Evolutionary conservation across 257 asterid genomes (phyloP).

Genomic region (Nicotiana tomentosiformis): DNA sequence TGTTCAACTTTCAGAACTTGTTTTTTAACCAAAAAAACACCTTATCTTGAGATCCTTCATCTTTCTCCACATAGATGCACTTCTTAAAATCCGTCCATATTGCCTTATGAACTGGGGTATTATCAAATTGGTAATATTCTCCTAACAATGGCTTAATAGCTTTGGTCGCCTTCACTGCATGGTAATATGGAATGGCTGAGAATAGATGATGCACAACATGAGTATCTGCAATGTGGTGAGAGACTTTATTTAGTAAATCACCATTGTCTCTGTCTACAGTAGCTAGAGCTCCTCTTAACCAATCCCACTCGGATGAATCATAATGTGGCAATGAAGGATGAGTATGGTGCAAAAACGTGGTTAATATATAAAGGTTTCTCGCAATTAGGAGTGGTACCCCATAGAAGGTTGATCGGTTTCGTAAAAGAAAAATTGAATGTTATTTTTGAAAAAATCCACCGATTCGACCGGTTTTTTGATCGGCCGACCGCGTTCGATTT

Average conservation of each 20-base stretch:
- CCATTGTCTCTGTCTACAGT: constrained; percentile 16
- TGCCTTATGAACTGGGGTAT: constrained; percentile 7
- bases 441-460: no score
- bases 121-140: constrained; percentile 13
- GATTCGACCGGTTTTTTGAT: no score
- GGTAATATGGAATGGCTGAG: constrained; percentile 9
- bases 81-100: constrained; percentile 6
- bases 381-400: not conserved
- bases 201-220: constrained; percentile 10
- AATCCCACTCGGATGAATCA: constrained; percentile 9
- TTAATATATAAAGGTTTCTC: not conserved
- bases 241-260: not conserved
- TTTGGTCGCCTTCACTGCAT: constrained; percentile 1
- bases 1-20: not conserved
- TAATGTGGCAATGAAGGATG: constrained; percentile 8
- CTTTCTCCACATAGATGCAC: constrained; percentile 8
- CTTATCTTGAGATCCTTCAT: not conserved
- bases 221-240: constrained; percentile 3
- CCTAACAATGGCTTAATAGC: constrained; percentile 5
- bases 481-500: no score
- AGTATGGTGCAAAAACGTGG: constrained; percentile 2
- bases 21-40: constrained; percentile 15
- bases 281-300: constrained; percentile 12
- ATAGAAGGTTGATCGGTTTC: not conserved
- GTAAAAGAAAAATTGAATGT: no score